Conservation (phyloP, 2,329 filamentous ascomycete genomes). For the Fusarium armeniacum region DNA sequence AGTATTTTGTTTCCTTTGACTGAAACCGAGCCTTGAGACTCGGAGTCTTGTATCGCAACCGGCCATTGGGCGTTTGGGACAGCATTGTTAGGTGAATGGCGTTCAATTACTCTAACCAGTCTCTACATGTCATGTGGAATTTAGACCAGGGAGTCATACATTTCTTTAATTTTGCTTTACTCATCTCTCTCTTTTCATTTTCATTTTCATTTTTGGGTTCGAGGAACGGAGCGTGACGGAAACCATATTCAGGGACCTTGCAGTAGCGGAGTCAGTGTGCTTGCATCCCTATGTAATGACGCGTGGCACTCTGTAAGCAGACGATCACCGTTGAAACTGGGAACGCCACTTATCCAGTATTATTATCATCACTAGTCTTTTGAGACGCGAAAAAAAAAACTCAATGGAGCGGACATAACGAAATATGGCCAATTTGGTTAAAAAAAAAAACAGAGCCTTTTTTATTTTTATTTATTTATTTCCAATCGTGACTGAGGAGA, state of each 20-base stretch:
- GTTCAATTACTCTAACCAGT: conserved; percentile 61
- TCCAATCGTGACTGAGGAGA: conserved; percentile 21
- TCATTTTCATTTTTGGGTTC: conserved; percentile 45
- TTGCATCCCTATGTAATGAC: conserved; percentile 31
- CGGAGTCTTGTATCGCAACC: conserved; percentile 65
- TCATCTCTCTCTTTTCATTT: conserved; percentile 33
- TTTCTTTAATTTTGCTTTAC: conserved; percentile 54
- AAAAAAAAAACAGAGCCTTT: not conserved
- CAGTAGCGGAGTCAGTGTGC: conserved; percentile 32
- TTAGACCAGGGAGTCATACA: conserved; percentile 56
- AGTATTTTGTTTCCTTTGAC: conserved; percentile 49
- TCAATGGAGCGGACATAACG: conserved; percentile 35
- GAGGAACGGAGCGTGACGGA: conserved; percentile 34
- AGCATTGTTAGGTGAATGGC: conserved; percentile 72
- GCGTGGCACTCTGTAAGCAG: conserved; percentile 37
- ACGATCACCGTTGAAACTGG: conserved; percentile 29
- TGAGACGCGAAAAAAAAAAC: conserved; percentile 34
- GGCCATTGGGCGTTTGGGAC: conserved; percentile 67
- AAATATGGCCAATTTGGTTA: conserved; percentile 11
- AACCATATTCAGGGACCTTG: conserved; percentile 39
- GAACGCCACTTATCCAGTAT: conserved; percentile 41
- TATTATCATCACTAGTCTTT: conserved; percentile 22
- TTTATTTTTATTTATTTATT: not conserved
- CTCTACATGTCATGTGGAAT: conserved; percentile 55
- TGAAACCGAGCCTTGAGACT: conserved; percentile 45